Conservation (phyloP, 305 asterid species). For the Fraxinus latifolia region DNA sequence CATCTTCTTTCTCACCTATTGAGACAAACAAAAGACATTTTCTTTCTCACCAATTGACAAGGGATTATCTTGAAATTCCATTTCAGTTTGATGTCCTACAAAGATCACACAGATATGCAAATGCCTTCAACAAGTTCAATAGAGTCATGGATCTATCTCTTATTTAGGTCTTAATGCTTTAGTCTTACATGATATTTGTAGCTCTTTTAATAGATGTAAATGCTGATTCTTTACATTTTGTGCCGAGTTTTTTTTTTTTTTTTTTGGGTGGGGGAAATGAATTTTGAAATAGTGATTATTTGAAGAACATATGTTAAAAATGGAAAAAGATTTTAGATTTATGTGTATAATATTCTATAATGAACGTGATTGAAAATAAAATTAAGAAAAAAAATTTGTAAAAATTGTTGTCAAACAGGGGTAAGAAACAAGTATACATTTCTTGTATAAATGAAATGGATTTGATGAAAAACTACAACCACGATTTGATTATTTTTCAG, state of each 20-base stretch:
- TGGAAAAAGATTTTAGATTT: too few species aligned
- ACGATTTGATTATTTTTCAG: neutral
- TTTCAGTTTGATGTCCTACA: neutral
- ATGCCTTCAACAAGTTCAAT: neutral
- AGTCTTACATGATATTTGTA: neutral
- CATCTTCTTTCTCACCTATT: neutral
- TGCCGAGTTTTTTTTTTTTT: too few species aligned
- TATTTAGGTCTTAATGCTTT: too few species aligned
- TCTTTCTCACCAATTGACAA: too few species aligned
- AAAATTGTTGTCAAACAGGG: too few species aligned
- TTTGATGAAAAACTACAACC: neutral
- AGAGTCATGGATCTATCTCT: neutral
- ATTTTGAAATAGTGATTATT: too few species aligned
- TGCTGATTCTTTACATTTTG: neutral
- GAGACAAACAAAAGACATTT: neutral
- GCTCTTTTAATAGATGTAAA: neutral
- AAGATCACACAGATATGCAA: neutral
- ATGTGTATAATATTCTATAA: too few species aligned
- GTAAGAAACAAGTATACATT: neutral
- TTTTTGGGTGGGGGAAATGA: too few species aligned
- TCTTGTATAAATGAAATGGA: neutral
- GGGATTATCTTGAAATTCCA: neutral
- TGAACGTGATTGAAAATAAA: too few species aligned
- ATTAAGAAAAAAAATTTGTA: too few species aligned
- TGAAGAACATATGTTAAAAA: too few species aligned